Conservation (phyloP, 805 yeast genomes). For the Tetrapisispora taiwanensis region DNA sequence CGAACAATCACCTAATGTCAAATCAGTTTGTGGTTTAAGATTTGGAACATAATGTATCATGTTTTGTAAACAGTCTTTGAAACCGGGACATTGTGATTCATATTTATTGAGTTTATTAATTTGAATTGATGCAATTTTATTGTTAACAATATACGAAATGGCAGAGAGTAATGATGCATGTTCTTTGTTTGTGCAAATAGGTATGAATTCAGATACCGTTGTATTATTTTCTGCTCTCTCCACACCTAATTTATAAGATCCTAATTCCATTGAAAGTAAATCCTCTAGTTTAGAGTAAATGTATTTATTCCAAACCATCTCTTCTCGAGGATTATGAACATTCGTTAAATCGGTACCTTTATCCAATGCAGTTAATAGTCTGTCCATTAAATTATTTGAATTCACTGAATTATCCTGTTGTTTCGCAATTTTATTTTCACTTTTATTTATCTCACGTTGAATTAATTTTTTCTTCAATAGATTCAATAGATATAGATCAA, state of each 20-base stretch:
- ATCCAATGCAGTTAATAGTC: not conserved
- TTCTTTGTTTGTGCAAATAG: constrained; percentile 15
- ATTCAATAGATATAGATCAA: constrained; percentile 15
- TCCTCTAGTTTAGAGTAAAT: constrained; percentile 8
- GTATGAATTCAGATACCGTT: constrained; percentile 13
- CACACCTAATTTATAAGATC: constrained; percentile 16
- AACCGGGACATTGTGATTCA: constrained; percentile 15
- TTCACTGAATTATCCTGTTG: not conserved
- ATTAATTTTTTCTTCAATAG: constrained; percentile 9
- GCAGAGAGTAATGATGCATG: constrained; percentile 18
- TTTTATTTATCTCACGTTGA: not conserved
- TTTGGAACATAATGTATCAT: constrained; percentile 48
- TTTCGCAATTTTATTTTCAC: not conserved
- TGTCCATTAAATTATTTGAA: not conserved
- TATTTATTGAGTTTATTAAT: constrained; percentile 16
- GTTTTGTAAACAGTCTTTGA: constrained; percentile 23
- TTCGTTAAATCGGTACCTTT: not conserved
- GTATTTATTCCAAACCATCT: constrained; percentile 1
- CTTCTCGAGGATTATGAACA: not conserved
- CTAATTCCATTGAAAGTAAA: constrained; percentile 14
- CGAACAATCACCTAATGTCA: constrained; percentile 77
- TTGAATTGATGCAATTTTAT: constrained; percentile 23
- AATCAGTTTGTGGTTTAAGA: constrained; percentile 54
- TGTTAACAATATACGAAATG: constrained; percentile 16
- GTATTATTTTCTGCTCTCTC: constrained; percentile 19